These are phyloP conservation scores for Suhomyces taliae DNA, from an alignment of 1,139 yeast genomes.

Conservation along the genomic window DNA sequence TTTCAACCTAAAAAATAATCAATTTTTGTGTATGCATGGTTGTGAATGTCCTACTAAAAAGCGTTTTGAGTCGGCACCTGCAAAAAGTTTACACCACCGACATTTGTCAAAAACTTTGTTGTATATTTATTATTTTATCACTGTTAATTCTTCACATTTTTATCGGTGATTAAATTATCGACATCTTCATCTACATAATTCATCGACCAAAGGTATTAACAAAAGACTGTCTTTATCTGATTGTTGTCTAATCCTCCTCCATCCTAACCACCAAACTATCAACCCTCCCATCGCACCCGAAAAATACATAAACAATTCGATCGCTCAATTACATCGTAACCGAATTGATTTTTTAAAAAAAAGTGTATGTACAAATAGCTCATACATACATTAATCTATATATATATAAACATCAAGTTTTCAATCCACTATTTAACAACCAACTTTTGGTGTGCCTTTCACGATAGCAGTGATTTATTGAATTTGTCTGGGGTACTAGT, in stretches of 20 bases:
- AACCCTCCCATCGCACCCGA: background rate
- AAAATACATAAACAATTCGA: background rate
- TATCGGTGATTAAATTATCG: background rate
- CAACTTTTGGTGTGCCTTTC: no score
- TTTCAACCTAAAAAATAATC: background rate
- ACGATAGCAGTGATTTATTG: no score
- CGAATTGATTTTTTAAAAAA: background rate
- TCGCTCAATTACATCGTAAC: background rate
- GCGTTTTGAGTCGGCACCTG: conserved; percentile 7
- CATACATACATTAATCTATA: no score
- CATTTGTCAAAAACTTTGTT: conserved; percentile 7
- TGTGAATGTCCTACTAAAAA: conserved; percentile 6
- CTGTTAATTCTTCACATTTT: conserved; percentile 7
- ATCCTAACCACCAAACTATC: background rate
- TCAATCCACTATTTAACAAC: no score
- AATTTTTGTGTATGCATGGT: conserved; percentile 4
- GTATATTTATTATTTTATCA: conserved; percentile 8
- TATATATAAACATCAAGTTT: no score
- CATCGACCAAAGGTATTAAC: no score
- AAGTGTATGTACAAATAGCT: background rate
- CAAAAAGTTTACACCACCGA: conserved; percentile 7
- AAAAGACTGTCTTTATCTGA: no score
- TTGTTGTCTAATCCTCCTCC: background rate
- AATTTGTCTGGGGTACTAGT: no score
- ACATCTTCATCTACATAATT: background rate